Base-by-base conservation (phyloP, 140 eudicot genomes). In the Oenanthe javanica region DNA sequence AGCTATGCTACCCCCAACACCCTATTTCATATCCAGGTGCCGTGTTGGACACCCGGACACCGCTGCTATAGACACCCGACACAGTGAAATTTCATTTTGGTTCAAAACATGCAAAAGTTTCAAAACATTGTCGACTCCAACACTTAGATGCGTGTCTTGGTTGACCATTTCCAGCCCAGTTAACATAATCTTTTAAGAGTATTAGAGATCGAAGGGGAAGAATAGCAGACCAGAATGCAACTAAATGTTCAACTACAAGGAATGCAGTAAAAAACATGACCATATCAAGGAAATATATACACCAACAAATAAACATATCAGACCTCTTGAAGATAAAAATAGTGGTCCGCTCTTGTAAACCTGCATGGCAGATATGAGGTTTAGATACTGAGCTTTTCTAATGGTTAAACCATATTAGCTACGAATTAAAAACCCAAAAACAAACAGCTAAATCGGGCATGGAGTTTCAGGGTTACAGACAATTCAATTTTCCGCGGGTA, bases 291-390 rank as follows among this genome's bases (percentile, higher is more conserved):
- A 47, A 78, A 67, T 69, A n/a, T 38, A 47, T 45, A 38, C 45
- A 21, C 0, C 72, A 11, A 10, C 27, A 21, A 12, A 77, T 19
- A 40, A 70, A 67, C 67, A 78, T 72, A 73, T 64, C 80, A 82
- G 80, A 91, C 98, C 98, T 91, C 85, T 93, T 80, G 97, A 89
- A 76, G 97, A 89, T 70, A 93, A 87, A 82, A 89, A 91, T 72
- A 93, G 85, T 43, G 96, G 93, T 27, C 98, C 98, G 64, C 91
- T 88, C 86, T 93, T 93, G 86, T 88, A 91, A 77, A 91, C 95
- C 98, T 93, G 96, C 80, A 84, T 55, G 77, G 46, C 23, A 80
- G 51, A 21, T 38, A 78, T 77, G 9, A 59, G 76, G 66, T 72
- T 61, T 21, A 73, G 70, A 81, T 63, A 64, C 52, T 4, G 78